Conservation (phyloP, 176 grass and related monocot genomes). For the Oryza meyeriana region DNA sequence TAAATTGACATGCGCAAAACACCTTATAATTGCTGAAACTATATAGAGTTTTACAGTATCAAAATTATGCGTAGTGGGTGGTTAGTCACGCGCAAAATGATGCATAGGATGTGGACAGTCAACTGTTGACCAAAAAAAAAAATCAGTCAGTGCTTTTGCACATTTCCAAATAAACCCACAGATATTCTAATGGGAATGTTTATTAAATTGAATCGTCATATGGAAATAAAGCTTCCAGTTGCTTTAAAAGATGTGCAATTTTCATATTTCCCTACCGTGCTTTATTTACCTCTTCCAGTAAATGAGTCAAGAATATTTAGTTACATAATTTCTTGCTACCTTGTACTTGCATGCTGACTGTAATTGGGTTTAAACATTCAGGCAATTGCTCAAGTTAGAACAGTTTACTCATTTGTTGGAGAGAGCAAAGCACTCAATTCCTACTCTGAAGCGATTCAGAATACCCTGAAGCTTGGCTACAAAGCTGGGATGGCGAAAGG, state of each 20-base stretch:
- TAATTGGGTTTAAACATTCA: conserved; percentile 12
- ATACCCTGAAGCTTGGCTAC: conserved; percentile 90
- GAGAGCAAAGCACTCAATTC: conserved; percentile 92
- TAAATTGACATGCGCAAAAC: neutral
- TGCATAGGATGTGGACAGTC: neutral
- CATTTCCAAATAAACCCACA: neutral
- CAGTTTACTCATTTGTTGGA: conserved; percentile 94
- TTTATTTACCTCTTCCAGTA: neutral
- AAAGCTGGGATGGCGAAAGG: conserved; percentile 99
- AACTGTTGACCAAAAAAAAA: neutral
- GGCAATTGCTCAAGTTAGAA: conserved; percentile 97
- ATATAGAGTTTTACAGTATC: neutral
- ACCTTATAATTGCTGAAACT: neutral
- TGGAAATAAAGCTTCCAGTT: neutral
- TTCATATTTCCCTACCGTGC: neutral
- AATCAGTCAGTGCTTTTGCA: neutral
- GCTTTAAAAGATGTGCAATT: neutral
- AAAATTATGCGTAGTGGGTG: neutral
- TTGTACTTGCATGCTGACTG: conserved; percentile 16
- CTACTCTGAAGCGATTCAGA: conserved; percentile 93
- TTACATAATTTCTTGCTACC: neutral
- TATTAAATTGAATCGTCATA: neutral
- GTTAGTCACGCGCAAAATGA: neutral
- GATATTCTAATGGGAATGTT: neutral
- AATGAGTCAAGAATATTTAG: neutral